phyloP scores from a whole-genome alignment of 2,329 filamentous ascomycete species.

The Clarireedia sp. region DNA sequence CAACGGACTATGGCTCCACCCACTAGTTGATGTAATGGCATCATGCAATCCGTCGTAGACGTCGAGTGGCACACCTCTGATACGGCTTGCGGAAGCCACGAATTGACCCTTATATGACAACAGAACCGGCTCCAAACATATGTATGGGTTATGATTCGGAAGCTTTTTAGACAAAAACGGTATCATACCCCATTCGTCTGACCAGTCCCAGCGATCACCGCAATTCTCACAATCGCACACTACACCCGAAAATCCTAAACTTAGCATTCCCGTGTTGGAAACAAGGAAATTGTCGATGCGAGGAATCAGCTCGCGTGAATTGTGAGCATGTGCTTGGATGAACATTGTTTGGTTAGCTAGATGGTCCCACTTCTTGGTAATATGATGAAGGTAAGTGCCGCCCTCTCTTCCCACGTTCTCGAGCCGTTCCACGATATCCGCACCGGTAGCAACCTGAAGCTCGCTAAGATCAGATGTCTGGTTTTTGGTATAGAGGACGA shows the following conservation, averaged over 20 bases:
- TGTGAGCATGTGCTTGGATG: conserved; percentile 38
- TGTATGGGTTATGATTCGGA: conserved; percentile 17
- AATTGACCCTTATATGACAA: conserved; percentile 42
- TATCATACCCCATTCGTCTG: conserved; percentile 31
- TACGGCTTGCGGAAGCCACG: conserved; percentile 36
- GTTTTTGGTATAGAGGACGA: conserved; percentile 25
- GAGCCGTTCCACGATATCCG: conserved; percentile 21
- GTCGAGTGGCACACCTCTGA: conserved; percentile 28
- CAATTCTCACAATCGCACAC: conserved; percentile 34
- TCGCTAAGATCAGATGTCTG: conserved; percentile 10
- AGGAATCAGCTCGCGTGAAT: conserved; percentile 31
- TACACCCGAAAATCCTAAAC: conserved; percentile 32
- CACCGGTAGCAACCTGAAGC: conserved; percentile 16
- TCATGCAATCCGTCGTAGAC: conserved; percentile 17
- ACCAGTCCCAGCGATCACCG: conserved; percentile 34
- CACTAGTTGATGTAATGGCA: conserved; percentile 15
- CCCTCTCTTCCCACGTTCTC: conserved; percentile 39
- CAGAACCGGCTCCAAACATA: conserved; percentile 26
- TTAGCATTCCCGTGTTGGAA: conserved; percentile 37
- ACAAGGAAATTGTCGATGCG: conserved; percentile 36
- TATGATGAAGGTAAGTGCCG: conserved; percentile 41
- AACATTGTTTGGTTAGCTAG: conserved; percentile 41
- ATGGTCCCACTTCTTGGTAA: conserved; percentile 36
- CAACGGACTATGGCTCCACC: conserved; percentile 16
- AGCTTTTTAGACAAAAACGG: conserved; percentile 29